phyloP scores from a whole-genome alignment of 192 early-diverging fungal species.

The Geranomyces michiganensis region DNA sequence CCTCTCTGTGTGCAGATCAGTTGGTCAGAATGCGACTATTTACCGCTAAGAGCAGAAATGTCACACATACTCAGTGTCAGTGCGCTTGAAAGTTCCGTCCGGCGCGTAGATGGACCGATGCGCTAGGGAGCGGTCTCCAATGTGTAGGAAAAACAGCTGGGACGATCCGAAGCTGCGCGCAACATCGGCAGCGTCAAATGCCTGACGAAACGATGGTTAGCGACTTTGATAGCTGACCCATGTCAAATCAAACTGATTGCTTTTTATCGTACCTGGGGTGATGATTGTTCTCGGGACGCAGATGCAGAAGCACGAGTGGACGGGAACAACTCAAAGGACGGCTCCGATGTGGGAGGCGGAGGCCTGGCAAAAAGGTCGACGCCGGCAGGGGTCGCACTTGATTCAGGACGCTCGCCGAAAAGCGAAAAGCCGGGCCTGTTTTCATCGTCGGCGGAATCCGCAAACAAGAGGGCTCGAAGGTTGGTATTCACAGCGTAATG shows the following conservation, averaged over 20 bases:
- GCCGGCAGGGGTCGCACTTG: neutral
- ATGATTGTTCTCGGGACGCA: too few species aligned
- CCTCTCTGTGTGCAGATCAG: constrained; percentile 46
- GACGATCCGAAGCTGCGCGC: constrained; percentile 15
- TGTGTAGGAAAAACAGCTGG: constrained; percentile 35
- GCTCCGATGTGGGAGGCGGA: neutral
- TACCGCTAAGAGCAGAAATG: neutral
- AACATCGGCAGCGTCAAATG: constrained; percentile 15
- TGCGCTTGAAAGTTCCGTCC: constrained; percentile 33
- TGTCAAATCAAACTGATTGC: too few species aligned
- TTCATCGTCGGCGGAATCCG: neutral
- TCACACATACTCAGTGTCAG: constrained; percentile 34
- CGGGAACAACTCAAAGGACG: constrained; percentile 5
- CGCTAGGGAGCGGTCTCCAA: constrained; percentile 14
- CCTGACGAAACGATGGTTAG: neutral
- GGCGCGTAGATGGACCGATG: constrained; percentile 37
- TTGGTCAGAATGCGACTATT: neutral
- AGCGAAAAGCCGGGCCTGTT: constrained; percentile 11
- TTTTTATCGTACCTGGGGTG: too few species aligned
- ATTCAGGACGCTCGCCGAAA: constrained; percentile 11
- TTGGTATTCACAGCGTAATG: constrained; percentile 36
- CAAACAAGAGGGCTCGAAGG: constrained; percentile 35
- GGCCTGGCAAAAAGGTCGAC: neutral
- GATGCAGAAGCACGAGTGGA: neutral
- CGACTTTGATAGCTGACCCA: too few species aligned